Evolutionary conservation across 257 asterid species (phyloP).

Genomic region (Datura wrightii): DNA sequence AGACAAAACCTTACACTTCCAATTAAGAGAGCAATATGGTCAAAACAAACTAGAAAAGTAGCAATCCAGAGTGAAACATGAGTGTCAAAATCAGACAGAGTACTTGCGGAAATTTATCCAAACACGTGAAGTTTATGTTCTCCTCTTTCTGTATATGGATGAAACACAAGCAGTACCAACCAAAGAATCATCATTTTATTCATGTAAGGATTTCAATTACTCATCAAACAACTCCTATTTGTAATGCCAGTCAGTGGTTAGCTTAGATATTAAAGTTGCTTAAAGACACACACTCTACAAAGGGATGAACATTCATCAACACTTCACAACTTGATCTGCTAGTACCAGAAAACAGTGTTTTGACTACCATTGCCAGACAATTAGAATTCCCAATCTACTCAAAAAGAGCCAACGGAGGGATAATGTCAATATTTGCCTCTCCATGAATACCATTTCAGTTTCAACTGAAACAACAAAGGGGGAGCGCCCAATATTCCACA

Average conservation of each 20-base stretch:
- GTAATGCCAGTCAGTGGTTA: neutral
- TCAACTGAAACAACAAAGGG: slow-evolving; percentile 86
- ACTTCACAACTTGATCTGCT: neutral
- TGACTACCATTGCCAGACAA: neutral
- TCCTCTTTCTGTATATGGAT: neutral
- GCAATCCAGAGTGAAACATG: neutral
- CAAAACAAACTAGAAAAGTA: neutral
- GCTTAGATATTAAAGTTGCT: neutral
- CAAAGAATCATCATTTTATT: slow-evolving; percentile 11
- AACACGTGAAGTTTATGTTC: neutral
- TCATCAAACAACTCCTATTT: neutral
- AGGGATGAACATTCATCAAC: neutral
- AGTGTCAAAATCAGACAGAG: neutral
- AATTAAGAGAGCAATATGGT: neutral
- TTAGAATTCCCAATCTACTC: neutral
- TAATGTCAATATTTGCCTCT: slow-evolving; percentile 70
- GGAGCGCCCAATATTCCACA: slow-evolving; percentile 75
- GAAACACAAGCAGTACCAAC: slow-evolving; percentile 4
- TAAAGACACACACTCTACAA: neutral
- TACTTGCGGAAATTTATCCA: neutral
- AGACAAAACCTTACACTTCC: neutral
- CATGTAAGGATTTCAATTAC: neutral
- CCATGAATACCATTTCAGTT: slow-evolving; percentile 87
- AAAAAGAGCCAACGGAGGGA: slow-evolving; percentile 10
- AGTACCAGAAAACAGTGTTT: neutral